phyloP scores from a whole-genome alignment of 306 rosid species.

The apple (Malus domestica) region DNA sequence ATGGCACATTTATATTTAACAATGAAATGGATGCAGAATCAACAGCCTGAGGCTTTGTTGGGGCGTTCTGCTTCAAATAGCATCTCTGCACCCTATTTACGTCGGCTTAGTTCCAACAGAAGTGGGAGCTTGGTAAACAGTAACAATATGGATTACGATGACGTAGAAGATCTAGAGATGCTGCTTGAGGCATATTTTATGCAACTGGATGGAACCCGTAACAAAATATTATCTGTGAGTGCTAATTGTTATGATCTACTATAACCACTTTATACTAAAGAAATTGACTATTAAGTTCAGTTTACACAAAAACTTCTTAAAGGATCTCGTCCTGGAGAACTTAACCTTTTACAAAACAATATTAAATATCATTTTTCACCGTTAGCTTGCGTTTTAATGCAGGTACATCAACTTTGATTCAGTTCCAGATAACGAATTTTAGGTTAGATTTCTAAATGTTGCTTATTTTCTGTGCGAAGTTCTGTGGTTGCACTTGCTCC shows the following conservation, averaged over 20 bases:
- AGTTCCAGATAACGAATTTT: background rate
- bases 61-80: conserved; percentile 46
- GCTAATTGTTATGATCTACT: background rate
- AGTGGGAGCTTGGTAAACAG: conserved; percentile 69
- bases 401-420: background rate
- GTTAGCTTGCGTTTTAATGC: background rate
- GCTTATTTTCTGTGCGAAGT: background rate
- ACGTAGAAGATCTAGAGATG: conserved; percentile 96
- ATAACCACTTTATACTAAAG: background rate
- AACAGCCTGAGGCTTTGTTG: conserved; percentile 59
- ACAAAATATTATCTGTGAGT: conserved; percentile 96
- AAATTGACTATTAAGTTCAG: background rate
- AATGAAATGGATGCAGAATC: conserved; percentile 77
- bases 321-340: background rate
- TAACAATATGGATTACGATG: conserved; percentile 49
- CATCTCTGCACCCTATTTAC: conserved; percentile 35
- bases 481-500: background rate
- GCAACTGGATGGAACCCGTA: conserved; percentile 95
- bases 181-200: conserved; percentile 97
- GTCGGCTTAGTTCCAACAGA: conserved; percentile 46
- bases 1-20: conserved; percentile 94
- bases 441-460: background rate
- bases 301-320: background rate
- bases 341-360: background rate
- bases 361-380: background rate